phyloP scores from a whole-genome alignment of 305 asterid genomes.

The Solanum hybrid region DNA sequence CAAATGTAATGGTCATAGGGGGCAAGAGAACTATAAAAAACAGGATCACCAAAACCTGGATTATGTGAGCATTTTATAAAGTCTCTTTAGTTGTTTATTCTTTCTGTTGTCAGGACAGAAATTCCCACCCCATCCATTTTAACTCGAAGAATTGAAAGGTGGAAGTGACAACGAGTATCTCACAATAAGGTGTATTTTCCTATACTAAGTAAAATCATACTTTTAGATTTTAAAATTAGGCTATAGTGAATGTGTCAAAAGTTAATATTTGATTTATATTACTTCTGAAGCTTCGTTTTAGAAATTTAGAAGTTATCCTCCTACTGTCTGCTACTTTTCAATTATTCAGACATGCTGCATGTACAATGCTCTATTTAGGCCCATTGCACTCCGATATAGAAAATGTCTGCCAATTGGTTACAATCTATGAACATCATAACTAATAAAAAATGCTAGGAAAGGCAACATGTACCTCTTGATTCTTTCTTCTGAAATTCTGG shows the following conservation, averaged over 20 bases:
- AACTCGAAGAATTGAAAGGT: neutral
- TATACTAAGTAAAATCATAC: neutral
- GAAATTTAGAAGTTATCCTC: neutral
- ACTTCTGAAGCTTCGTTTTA: neutral
- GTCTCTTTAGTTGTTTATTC: neutral
- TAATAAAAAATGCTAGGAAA: neutral
- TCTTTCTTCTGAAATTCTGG: conserved; percentile 21
- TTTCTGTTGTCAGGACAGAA: neutral
- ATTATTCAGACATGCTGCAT: neutral
- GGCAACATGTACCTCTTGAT: conserved; percentile 26
- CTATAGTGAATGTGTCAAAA: neutral
- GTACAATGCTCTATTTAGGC: neutral
- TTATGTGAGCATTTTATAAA: neutral
- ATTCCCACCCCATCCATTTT: neutral
- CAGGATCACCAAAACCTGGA: neutral
- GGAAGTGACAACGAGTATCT: neutral
- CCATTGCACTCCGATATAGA: neutral
- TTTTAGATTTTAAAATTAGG: neutral
- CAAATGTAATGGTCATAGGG: neutral
- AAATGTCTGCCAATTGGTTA: neutral
- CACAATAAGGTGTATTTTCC: neutral
- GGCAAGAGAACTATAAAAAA: neutral
- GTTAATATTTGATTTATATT: neutral
- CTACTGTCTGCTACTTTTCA: neutral
- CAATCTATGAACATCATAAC: neutral